A percentile compares a stretch with the other conserved stretches of the same genome.
Evolutionary conservation across 1,284 basidiomycete genomes (phyloP).

Genomic region (Apiotrichum veenhuisii): DNA sequence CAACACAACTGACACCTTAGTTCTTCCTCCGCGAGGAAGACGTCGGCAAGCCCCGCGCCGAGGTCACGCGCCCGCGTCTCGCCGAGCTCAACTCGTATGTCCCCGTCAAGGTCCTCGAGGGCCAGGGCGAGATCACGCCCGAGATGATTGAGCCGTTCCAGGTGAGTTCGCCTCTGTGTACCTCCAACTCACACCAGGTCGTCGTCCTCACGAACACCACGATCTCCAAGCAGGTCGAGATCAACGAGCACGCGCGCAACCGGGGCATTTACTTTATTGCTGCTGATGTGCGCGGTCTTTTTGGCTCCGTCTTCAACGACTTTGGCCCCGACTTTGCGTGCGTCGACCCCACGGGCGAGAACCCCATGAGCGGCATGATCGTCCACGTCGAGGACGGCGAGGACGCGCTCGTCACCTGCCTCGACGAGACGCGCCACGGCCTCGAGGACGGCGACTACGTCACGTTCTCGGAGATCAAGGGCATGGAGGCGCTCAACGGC

Average conservation of each 20-base stretch:
- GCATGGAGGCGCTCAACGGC: conserved; percentile 86
- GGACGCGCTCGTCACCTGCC: conserved; percentile 89
- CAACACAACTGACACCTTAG: conserved; percentile 50
- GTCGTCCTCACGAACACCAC: conserved; percentile 82
- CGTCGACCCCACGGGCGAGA: conserved; percentile 92
- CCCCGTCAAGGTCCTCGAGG: conserved; percentile 79
- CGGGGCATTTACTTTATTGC: conserved; percentile 90
- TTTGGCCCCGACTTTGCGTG: conserved; percentile 93
- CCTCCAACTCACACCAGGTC: conserved; percentile 54
- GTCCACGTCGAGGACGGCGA: conserved; percentile 79
- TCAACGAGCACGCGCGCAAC: conserved; percentile 88
- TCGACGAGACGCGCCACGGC: conserved; percentile 96
- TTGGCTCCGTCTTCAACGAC: conserved; percentile 94
- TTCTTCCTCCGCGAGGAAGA: conserved; percentile 92
- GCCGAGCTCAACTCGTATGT: conserved; percentile 97
- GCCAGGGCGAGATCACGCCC: conserved; percentile 65
- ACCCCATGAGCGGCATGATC: conserved; percentile 90
- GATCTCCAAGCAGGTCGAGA: conserved; percentile 80
- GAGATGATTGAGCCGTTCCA: conserved; percentile 84
- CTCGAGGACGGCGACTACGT: conserved; percentile 98
- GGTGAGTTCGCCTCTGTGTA: conserved; percentile 52
- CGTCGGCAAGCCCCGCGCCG: conserved; percentile 80
- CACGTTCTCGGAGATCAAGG: conserved; percentile 95
- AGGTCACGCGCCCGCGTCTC: conserved; percentile 80
- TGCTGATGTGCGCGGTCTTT: conserved; percentile 88